Evolutionary conservation across 768 basidiomycete genomes (phyloP).

Genomic region (Naganishia onofrii): DNA sequence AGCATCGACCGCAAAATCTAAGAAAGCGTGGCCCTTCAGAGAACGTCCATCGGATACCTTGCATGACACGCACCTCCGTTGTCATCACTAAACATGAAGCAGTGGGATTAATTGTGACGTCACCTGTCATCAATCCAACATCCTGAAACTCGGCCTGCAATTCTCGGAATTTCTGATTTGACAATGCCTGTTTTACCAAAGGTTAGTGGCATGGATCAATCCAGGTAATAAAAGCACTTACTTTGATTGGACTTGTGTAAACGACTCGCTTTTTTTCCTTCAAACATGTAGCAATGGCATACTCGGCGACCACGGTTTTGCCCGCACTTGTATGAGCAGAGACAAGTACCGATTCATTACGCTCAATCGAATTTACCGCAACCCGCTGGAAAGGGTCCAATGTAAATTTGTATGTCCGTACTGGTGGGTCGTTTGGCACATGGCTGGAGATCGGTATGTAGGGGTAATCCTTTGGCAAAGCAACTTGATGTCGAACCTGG

Average conservation of each 20-base stretch:
- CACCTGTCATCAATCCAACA: constrained; percentile 98
- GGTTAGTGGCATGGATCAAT: neutral
- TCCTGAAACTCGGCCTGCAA: constrained; percentile 96
- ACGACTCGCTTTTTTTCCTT: constrained; percentile 92
- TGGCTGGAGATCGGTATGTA: constrained; percentile 88
- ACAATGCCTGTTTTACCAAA: constrained; percentile 68
- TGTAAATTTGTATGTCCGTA: constrained; percentile 88
- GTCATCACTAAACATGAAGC: constrained; percentile 97
- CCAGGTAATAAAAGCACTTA: neutral
- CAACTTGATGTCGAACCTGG: constrained; percentile 59
- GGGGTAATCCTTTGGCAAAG: constrained; percentile 84
- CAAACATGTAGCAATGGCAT: constrained; percentile 95
- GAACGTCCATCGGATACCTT: neutral
- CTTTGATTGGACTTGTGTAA: constrained; percentile 97
- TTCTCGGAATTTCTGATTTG: constrained; percentile 98
- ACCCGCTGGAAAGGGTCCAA: constrained; percentile 97
- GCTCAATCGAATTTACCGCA: constrained; percentile 88
- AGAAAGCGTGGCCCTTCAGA: neutral
- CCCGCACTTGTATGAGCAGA: constrained; percentile 99
- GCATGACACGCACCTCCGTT: constrained; percentile 68
- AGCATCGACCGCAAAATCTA: constrained; percentile 98
- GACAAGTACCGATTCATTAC: constrained; percentile 95
- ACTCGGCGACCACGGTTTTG: constrained; percentile 99
- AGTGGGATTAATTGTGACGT: constrained; percentile 96
- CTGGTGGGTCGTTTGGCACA: constrained; percentile 84